phyloP scores from a whole-genome alignment of 495 filamentous ascomycete genomes.

The Penicillium tannophilum region DNA sequence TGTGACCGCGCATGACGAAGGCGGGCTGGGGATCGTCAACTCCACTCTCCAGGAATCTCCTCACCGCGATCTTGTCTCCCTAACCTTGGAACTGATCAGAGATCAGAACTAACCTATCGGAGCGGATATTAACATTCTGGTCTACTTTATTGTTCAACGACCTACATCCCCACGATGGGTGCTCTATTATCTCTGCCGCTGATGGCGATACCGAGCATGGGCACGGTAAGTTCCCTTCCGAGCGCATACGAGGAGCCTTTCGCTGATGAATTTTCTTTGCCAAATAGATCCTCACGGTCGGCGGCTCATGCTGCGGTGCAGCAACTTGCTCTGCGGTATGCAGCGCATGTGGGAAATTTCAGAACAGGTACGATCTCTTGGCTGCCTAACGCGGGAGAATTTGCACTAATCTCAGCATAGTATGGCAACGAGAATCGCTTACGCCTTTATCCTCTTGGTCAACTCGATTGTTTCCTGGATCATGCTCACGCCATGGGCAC shows the following conservation, averaged over 20 bases:
- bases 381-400: constrained; percentile 5
- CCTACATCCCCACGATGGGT: constrained; percentile 59
- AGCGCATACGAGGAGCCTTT: constrained; percentile 27
- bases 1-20: constrained; percentile 18
- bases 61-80: not conserved
- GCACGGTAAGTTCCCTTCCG: constrained; percentile 65
- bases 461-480: constrained; percentile 98
- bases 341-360: constrained; percentile 92
- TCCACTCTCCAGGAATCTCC: constrained; percentile 10
- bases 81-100: not conserved
- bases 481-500: constrained; percentile 98
- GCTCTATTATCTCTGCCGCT: constrained; percentile 88
- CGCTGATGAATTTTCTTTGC: constrained; percentile 14
- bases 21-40: constrained; percentile 18
- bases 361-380: constrained; percentile 69
- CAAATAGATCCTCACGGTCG: constrained; percentile 70
- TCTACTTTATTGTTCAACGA: not conserved
- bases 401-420: constrained; percentile 46
- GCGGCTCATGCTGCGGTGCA: constrained; percentile 88
- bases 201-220: constrained; percentile 80
- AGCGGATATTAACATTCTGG: not conserved
- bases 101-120: not conserved
- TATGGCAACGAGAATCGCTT: constrained; percentile 95
- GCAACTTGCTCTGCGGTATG: constrained; percentile 94
- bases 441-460: constrained; percentile 91